Evolutionary conservation across 352 stramenopile species (phyloP).

Genomic region (Aphanomyces invadans): DNA sequence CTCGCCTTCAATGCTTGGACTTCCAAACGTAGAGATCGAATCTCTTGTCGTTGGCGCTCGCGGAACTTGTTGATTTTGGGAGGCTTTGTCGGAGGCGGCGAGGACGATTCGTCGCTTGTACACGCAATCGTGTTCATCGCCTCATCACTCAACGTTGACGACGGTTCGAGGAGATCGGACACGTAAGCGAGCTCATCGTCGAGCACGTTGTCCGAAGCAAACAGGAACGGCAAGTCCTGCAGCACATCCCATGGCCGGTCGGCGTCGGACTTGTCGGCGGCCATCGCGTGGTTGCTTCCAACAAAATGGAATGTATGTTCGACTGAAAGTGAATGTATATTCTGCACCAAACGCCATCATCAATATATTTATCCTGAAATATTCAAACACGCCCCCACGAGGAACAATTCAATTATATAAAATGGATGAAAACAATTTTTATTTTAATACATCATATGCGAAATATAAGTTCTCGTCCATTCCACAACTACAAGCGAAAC

Average conservation of each 20-base stretch:
- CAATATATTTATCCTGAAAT: no score
- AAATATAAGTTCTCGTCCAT: no score
- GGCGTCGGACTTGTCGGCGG: not conserved
- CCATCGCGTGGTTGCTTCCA: no score
- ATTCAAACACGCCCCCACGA: not conserved
- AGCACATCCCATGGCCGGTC: not conserved
- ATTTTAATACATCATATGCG: not conserved
- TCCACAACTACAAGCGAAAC: no score
- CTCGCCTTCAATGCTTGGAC: not conserved
- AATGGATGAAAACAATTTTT: not conserved
- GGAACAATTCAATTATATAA: not conserved
- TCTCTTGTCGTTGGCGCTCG: conserved; percentile 6
- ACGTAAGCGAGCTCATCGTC: conserved; percentile 5
- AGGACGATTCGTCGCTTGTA: not conserved
- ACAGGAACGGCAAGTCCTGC: conserved; percentile 13
- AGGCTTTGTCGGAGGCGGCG: not conserved
- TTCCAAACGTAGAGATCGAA: not conserved
- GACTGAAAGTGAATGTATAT: no score
- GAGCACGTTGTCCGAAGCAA: not conserved
- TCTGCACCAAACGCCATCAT: no score
- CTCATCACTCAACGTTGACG: not conserved
- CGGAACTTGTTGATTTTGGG: conserved; percentile 11
- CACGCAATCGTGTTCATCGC: not conserved
- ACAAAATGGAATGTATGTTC: no score
- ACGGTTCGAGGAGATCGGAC: not conserved